These are phyloP conservation scores for Colletotrichum sp. DNA, from an alignment of 2,329 filamentous ascomycete species.

Conservation along the genomic window DNA sequence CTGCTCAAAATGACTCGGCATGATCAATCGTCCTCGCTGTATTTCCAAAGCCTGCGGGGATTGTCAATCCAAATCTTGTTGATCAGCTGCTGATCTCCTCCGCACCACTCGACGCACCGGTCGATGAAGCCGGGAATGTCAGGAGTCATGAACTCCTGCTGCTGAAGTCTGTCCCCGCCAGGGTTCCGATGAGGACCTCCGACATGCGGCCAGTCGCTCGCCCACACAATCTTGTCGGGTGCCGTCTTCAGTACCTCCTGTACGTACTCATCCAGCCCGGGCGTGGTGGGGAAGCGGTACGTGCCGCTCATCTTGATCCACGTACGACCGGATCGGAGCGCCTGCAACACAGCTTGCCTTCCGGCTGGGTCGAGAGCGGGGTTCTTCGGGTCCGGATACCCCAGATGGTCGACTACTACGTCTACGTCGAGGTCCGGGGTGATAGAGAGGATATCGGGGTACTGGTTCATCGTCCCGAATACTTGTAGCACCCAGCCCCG, in stretches of 20 bases:
- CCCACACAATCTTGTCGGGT: conserved; percentile 5
- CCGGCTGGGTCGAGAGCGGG: not conserved
- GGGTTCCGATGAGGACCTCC: not conserved
- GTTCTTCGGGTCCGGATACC: not conserved
- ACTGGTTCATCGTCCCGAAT: not conserved
- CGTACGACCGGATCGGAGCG: not conserved
- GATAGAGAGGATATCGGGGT: not conserved
- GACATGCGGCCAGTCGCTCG: conserved; percentile 14
- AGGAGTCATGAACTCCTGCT: not conserved
- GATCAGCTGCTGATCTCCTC: not conserved
- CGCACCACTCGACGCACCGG: not conserved
- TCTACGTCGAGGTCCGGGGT: not conserved
- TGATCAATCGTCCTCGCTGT: not conserved
- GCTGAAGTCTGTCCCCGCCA: not conserved
- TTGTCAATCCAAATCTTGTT: not conserved
- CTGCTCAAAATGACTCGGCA: not conserved
- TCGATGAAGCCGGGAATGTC: not conserved
- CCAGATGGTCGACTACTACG: not conserved
- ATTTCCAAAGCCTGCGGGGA: not conserved
- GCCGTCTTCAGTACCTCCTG: not conserved
- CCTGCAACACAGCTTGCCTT: not conserved
- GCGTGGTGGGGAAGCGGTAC: not conserved
- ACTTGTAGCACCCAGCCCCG: not conserved
- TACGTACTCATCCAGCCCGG: not conserved
- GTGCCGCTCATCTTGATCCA: not conserved